phyloP scores from a whole-genome alignment of 208 protist genomes.

The Trypanosoma mega region DNA sequence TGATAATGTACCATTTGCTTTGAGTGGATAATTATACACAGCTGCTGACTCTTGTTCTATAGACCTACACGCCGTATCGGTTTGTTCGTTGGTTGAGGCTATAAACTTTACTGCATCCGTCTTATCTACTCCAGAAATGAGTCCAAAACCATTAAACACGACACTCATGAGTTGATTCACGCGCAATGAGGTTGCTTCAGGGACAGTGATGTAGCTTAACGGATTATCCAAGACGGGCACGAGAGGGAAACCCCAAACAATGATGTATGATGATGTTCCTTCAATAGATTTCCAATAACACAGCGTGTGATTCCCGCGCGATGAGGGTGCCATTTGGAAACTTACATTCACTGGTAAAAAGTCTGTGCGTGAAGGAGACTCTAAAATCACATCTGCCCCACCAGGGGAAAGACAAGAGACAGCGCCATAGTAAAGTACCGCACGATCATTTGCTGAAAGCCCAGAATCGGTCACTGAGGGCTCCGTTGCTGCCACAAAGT shows the following conservation, averaged over 20 bases:
- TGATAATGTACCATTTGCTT: constrained; percentile 71
- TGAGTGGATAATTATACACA: constrained; percentile 44
- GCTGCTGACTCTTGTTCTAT: constrained; percentile 24
- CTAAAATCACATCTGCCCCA: constrained; percentile 28
- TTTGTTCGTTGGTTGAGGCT: constrained; percentile 17
- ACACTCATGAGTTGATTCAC: constrained; percentile 50
- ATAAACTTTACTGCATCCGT: constrained; percentile 67
- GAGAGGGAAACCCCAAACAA: constrained; percentile 75
- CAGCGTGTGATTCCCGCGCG: constrained; percentile 38
- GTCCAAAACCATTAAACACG: constrained; percentile 78
- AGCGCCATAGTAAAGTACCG: constrained; percentile 62
- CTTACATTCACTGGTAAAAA: constrained; percentile 46
- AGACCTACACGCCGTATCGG: constrained; percentile 25
- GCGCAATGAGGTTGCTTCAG: constrained; percentile 15
- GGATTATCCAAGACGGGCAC: constrained; percentile 66
- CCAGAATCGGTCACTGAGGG: not conserved
- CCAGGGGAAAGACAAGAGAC: constrained; percentile 52
- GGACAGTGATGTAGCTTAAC: constrained; percentile 35
- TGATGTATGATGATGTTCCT: not conserved
- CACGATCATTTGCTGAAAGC: constrained; percentile 46
- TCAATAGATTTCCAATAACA: constrained; percentile 20
- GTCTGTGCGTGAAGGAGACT: constrained; percentile 49
- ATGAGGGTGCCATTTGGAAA: constrained; percentile 39
- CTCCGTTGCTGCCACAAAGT: constrained; percentile 41
- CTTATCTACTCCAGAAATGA: constrained; percentile 37